Base-by-base conservation (phyloP, 202 grass and related monocot genomes). In the Schoenoplectus tabernaemontani region DNA sequence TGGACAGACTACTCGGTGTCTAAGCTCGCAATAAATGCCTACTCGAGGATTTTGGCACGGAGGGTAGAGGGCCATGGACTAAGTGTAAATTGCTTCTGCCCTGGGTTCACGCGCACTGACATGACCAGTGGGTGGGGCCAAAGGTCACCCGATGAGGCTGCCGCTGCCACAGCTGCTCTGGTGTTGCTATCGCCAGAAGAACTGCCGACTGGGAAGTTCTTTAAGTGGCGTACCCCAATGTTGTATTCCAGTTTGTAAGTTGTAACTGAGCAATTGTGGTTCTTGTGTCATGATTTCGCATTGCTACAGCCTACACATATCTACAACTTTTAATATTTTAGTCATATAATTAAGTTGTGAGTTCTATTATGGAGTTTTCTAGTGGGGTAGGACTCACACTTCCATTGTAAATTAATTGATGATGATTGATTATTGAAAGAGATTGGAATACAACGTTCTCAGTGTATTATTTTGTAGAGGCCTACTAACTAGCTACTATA, bases 11-110 rank as follows among this genome's bases (percentile, higher is more conserved):
- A 97, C 72, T 76, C 94, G 0, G 89, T 97, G 13, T 97, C 94
- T 17, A 97, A 97, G 89, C 91, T 97, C 20, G 91, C 91, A 22
- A 83, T 97, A 4, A 97, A 93, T 68, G 94, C 94, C 38, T 97
- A 97, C 84, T 84, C 94, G 3, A 83, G 89, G 71, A 33, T 92
- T 53, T 76, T 93, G 84, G 91, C 94, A 48, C 86, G 78, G 87
- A 78, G 86, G 28, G 81, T 91, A 26, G 59, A 89, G 72, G 72
- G 82, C 19, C 64, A 39, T 15, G 85, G 86, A 30, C 62, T 93
- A 41, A 93, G 91, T 72, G 80, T 93, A 20, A 97, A 97, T 46
- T 93, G 94, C 89, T 97, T 97, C 89, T 97, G 94, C 86, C 94
- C 94, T 3, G 94, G 94, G 7, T 97, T 93, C 89, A 93, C 91